Evolutionary conservation across 2,329 filamentous ascomycete species (phyloP).

Genomic region (Daldinia sp.): DNA sequence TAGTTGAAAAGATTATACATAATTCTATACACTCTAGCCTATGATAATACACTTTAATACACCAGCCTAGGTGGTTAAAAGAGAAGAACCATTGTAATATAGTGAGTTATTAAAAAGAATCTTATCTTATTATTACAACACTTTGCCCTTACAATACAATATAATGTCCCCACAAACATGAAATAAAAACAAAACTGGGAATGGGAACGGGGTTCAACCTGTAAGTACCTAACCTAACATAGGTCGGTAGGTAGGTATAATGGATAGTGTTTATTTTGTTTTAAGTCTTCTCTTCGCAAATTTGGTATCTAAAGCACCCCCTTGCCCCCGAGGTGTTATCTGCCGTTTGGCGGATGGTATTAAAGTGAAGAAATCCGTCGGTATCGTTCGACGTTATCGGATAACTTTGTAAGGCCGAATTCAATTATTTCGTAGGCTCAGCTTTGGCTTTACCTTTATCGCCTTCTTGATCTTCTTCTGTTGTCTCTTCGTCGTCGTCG

Average conservation of each 20-base stretch:
- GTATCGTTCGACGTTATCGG: background rate
- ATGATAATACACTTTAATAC: no score
- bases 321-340: background rate
- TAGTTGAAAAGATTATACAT: no score
- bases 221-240: no score
- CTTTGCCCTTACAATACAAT: no score
- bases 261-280: slow-evolving; percentile 1
- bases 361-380: background rate
- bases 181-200: no score
- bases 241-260: background rate
- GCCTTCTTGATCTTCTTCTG: slow-evolving; percentile 35
- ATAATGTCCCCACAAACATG: no score
- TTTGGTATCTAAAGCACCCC: slow-evolving; percentile 16
- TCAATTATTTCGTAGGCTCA: slow-evolving; percentile 12
- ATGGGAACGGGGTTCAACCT: no score
- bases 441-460: slow-evolving; percentile 17
- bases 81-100: no score
- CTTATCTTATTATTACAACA: no score
- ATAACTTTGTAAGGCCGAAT: background rate
- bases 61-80: no score
- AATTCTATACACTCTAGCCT: no score
- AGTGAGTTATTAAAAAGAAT: no score
- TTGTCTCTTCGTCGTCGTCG: slow-evolving; percentile 41
- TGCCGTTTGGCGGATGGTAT: background rate
- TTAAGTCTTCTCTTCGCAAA: slow-evolving; percentile 20